These are phyloP conservation scores for Fusarium denticulatum DNA, from an alignment of 2,329 filamentous ascomycete species.

Conservation along the genomic window DNA sequence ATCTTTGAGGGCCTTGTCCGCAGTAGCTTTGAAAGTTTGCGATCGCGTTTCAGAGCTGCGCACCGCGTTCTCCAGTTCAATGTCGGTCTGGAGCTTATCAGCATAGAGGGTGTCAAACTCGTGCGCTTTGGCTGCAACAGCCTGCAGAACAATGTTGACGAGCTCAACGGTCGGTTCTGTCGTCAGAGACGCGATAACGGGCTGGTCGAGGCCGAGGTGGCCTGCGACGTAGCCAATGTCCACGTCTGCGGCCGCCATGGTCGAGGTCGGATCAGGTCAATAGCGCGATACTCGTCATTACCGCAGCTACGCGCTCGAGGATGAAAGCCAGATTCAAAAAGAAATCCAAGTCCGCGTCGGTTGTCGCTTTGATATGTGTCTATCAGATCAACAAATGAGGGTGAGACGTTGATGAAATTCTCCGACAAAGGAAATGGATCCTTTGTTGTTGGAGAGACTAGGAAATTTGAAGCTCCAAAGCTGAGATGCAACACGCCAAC, in stretches of 20 bases:
- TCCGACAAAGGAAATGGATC: conserved; percentile 38
- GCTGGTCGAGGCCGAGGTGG: conserved; percentile 75
- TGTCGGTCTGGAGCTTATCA: conserved; percentile 88
- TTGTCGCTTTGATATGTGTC: not conserved
- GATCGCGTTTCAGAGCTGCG: conserved; percentile 84
- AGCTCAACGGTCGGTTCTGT: conserved; percentile 81
- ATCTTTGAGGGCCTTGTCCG: conserved; percentile 86
- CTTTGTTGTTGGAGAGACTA: conserved; percentile 35
- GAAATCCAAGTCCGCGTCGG: not conserved
- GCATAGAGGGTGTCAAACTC: conserved; percentile 85
- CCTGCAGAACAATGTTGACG: conserved; percentile 77
- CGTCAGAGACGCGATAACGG: conserved; percentile 67
- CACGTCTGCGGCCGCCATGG: conserved; percentile 60
- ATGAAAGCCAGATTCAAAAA: not conserved
- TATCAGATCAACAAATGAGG: conserved; percentile 12
- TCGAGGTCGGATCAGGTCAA: conserved; percentile 43
- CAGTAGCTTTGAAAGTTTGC: conserved; percentile 81
- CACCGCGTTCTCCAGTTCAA: conserved; percentile 91
- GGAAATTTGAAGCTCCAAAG: conserved; percentile 43
- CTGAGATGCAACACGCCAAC: conserved; percentile 39
- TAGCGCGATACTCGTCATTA: conserved; percentile 42
- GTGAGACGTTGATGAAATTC: conserved; percentile 23
- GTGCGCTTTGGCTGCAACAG: conserved; percentile 80
- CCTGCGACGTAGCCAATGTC: conserved; percentile 79
- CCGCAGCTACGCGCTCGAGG: conserved; percentile 29